phyloP scores from a whole-genome alignment of 352 stramenopile species.

The Blastocystis sp. region DNA sequence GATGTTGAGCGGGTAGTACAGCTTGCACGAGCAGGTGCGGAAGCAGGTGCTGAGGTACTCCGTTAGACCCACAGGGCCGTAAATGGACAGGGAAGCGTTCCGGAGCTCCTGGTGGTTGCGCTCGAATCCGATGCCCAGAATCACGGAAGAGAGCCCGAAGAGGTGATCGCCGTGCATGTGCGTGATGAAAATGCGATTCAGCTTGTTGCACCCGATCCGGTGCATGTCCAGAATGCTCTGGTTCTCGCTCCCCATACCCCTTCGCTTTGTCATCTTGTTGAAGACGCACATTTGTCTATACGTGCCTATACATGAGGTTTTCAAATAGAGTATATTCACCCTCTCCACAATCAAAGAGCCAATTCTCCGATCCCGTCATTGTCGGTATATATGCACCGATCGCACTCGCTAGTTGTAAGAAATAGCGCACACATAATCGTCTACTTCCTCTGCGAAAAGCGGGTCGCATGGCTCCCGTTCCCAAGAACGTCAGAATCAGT shows the following conservation, averaged over 20 bases:
- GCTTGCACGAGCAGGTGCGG: neutral
- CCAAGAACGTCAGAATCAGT: conserved; percentile 53
- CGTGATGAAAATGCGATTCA: conserved; percentile 56
- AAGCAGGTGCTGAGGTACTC: conserved; percentile 37
- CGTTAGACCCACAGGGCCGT: conserved; percentile 27
- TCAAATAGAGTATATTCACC: neutral
- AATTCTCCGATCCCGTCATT: conserved; percentile 29
- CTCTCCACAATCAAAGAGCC: conserved; percentile 62
- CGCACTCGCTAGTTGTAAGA: conserved; percentile 21
- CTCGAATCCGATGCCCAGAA: conserved; percentile 49
- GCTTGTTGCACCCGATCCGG: conserved; percentile 53
- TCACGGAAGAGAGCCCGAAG: conserved; percentile 49
- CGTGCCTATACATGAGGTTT: neutral
- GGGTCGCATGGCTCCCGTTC: conserved; percentile 49
- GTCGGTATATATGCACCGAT: conserved; percentile 18
- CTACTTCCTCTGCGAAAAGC: conserved; percentile 52
- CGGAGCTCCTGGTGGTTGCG: neutral
- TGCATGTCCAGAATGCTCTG: neutral
- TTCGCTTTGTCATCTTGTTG: neutral
- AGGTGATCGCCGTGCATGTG: conserved; percentile 60
- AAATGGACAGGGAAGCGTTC: neutral
- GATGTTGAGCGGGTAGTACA: conserved; percentile 17
- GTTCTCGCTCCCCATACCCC: neutral
- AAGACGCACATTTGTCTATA: conserved; percentile 48
- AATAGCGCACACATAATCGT: neutral